Evolutionary conservation across 1,284 basidiomycete species (phyloP), one percentile per base, ranked within the genome.

Genomic region (Leccinum subrobustum): DNA sequence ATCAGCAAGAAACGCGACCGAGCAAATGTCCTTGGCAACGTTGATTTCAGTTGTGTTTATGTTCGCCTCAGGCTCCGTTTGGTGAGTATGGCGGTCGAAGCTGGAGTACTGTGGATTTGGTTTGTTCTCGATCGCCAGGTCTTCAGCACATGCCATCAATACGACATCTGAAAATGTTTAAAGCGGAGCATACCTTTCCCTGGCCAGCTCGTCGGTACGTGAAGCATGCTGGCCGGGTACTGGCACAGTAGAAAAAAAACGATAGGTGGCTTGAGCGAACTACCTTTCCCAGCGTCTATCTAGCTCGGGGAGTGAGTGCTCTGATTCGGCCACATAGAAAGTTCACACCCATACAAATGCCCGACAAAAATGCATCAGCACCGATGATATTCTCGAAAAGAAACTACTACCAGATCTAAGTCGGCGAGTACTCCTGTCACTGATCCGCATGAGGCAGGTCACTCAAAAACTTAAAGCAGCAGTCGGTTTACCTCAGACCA

Each of bases 1-100:
- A 31, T 62, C 44, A 7, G 51, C 33, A 5, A 65, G 63, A 29
- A 63, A 65, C 2, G 39, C 16, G 11, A 52, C 48, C 20, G 53
- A 52, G 27, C 8, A 52, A 20, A 56, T 56, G n/a, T 39, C 42
- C 6, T 20, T 39, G 23, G 37, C 25, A n/a, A 4, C 44, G 11
- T 54, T 50, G 6, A 54, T 33, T 57, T 61, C 29, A 0, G 60
- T 42, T 11, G n/a, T 39, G 25, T 18, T 29, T 54, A 9, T 42
- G 14, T 29, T 31, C 42, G 25, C 37, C 20, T 20, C 20, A 20
- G 20, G 20, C 2, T 31, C 27, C n/a, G 14, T n/a, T 47, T n/a
- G 23, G 11, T 54, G 25, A 25, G 11, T 2, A 23, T 27, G 23
- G 2, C 12, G 1, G 16, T n/a, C 4, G 50, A 27, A 9, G 53